Evolutionary conservation across 2,329 filamentous ascomycete species (phyloP).

Genomic region (Trichothecium sympodiale): DNA sequence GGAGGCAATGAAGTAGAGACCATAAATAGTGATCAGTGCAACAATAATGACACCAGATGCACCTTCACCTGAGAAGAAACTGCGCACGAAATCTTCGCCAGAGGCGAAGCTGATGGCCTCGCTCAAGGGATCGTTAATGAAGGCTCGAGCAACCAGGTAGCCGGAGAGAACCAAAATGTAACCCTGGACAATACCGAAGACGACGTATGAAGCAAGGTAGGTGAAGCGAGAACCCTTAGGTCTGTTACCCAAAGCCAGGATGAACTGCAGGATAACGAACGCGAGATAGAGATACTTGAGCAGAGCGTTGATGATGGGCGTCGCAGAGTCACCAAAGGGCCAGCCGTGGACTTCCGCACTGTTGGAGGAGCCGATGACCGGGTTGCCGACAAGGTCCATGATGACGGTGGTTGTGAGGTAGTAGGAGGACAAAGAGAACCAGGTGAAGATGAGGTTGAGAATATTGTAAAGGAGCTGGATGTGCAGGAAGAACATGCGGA

Average conservation of each 20-base stretch:
- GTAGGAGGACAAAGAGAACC: conserved; percentile 77
- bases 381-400: conserved; percentile 79
- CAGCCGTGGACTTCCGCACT: conserved; percentile 46
- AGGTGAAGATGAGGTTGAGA: conserved; percentile 70
- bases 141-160: conserved; percentile 72
- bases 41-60: conserved; percentile 78
- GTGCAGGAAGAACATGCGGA: conserved; percentile 94
- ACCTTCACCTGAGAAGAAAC: conserved; percentile 63
- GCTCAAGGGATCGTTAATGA: conserved; percentile 36
- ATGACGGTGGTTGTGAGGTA: conserved; percentile 89
- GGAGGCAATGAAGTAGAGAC: conserved; percentile 84
- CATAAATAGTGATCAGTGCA: conserved; percentile 77
- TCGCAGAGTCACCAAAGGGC: conserved; percentile 73
- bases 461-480: conserved; percentile 87
- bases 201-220: conserved; percentile 72
- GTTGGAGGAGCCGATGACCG: conserved; percentile 27
- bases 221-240: conserved; percentile 83
- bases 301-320: conserved; percentile 75
- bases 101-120: conserved; percentile 48
- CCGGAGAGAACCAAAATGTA: conserved; percentile 77
- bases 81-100: conserved; percentile 54
- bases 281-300: conserved; percentile 79
- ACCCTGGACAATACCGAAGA: conserved; percentile 73
- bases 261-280: conserved; percentile 81
- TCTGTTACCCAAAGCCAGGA: conserved; percentile 81